Evolutionary conservation across 2,329 filamentous ascomycete genomes (phyloP).

Genomic region (Neonectria magnoliae): DNA sequence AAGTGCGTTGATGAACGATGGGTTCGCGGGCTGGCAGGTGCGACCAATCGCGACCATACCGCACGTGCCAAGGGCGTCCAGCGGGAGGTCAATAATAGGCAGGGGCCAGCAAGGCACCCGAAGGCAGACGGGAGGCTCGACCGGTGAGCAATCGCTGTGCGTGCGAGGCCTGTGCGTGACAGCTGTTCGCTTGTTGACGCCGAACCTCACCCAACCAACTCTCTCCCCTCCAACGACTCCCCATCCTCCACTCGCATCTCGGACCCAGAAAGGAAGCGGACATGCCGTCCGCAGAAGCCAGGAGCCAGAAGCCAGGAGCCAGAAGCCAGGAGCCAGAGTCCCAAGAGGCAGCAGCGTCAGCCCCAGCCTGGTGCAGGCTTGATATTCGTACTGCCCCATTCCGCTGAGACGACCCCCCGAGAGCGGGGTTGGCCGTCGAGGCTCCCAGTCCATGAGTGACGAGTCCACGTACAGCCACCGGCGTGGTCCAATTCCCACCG

Average conservation of each 20-base stretch:
- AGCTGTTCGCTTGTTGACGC: slow-evolving; percentile 37
- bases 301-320: background rate
- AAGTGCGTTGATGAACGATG: slow-evolving; percentile 9
- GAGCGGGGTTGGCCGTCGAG: background rate
- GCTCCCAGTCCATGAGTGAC: slow-evolving; percentile 1
- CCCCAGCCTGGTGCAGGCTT: background rate
- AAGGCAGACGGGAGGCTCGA: slow-evolving; percentile 22
- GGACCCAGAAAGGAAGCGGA: slow-evolving; percentile 31
- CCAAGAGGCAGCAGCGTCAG: background rate
- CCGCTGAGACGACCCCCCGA: background rate
- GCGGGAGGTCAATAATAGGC: slow-evolving; percentile 10
- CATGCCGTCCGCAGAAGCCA: slow-evolving; percentile 10
- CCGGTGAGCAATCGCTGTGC: slow-evolving; percentile 39
- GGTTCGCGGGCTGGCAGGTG: slow-evolving; percentile 15
- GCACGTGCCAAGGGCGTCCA: slow-evolving; percentile 22
- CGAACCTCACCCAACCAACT: slow-evolving; percentile 32
- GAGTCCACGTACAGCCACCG: background rate
- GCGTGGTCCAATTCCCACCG: too few relatives aligned
- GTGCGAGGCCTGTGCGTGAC: slow-evolving; percentile 37
- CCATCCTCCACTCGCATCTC: slow-evolving; percentile 38
- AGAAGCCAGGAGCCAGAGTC: background rate
- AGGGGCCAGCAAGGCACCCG: slow-evolving; percentile 25
- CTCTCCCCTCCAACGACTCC: slow-evolving; percentile 17
- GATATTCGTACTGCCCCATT: background rate
- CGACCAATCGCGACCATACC: slow-evolving; percentile 2